A percentile compares a stretch with the other conserved stretches of the same genome.
phyloP scores from a whole-genome alignment of 1,139 yeast genomes.

The Kodamaea alishanica region DNA sequence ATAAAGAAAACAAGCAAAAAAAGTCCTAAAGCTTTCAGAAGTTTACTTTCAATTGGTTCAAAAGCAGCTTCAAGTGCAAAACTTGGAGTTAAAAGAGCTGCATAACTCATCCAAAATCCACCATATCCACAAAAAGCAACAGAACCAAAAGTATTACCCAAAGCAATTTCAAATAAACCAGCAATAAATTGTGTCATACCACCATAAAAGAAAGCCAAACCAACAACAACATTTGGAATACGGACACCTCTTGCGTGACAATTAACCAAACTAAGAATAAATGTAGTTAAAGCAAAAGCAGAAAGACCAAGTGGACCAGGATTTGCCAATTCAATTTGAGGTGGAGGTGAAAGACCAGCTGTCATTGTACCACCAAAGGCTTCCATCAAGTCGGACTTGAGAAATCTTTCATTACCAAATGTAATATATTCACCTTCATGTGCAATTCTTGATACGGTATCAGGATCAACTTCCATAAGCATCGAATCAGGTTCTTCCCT shows the following conservation, averaged over 20 bases:
- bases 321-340: constrained; percentile 43
- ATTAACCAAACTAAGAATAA: constrained; percentile 46
- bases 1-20: constrained; percentile 77
- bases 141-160: constrained; percentile 64
- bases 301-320: constrained; percentile 62
- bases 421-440: constrained; percentile 57
- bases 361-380: constrained; percentile 44
- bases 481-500: no score
- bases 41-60: constrained; percentile 27
- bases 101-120: constrained; percentile 70
- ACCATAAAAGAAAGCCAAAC: constrained; percentile 55
- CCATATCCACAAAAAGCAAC: constrained; percentile 69
- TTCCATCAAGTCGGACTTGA: constrained; percentile 34
- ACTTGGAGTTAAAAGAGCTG: constrained; percentile 52
- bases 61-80: constrained; percentile 56
- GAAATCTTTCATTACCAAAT: constrained; percentile 70
- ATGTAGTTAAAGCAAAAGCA: constrained; percentile 50
- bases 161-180: constrained; percentile 61
- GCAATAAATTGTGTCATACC: constrained; percentile 63
- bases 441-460: constrained; percentile 11
- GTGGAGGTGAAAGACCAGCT: constrained; percentile 37
- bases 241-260: constrained; percentile 53
- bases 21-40: constrained; percentile 58
- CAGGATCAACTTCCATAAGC: no score
- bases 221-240: constrained; percentile 44